phyloP scores from a whole-genome alignment of 768 basidiomycete species.

The Krasilnikovozyma curviuscula region DNA sequence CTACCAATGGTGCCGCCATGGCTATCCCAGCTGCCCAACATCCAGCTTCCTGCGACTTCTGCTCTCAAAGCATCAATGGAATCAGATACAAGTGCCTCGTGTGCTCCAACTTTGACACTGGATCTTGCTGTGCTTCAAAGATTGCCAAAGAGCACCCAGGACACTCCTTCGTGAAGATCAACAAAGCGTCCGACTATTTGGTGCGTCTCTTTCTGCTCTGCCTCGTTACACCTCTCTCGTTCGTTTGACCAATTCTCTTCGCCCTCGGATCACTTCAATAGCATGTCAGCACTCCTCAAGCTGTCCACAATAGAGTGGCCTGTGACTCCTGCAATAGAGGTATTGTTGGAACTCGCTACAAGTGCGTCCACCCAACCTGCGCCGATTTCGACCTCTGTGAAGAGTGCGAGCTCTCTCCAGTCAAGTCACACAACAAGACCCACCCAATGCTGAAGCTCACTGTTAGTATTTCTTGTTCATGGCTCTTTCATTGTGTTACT shows the following conservation, averaged over 20 bases:
- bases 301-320: background rate
- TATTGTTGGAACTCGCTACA: conserved; percentile 51
- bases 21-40: conserved; percentile 27
- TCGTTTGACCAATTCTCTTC: background rate
- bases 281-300: no score
- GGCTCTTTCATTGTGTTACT: no score
- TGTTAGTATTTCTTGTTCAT: no score
- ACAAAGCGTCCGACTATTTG: conserved; percentile 35
- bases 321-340: conserved; percentile 19
- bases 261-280: background rate
- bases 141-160: conserved; percentile 46
- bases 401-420: conserved; percentile 59
- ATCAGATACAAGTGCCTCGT: conserved; percentile 48
- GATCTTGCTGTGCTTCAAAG: conserved; percentile 46
- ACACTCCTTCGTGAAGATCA: conserved; percentile 52
- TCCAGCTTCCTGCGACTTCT: conserved; percentile 53
- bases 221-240: background rate
- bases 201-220: no score
- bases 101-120: conserved; percentile 68
- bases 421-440: conserved; percentile 46
- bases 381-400: conserved; percentile 65
- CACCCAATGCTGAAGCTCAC: conserved; percentile 60
- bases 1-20: background rate
- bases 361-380: conserved; percentile 66
- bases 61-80: conserved; percentile 50